phyloP scores from a whole-genome alignment of 345 rosid species.

The Jatropha curcas region DNA sequence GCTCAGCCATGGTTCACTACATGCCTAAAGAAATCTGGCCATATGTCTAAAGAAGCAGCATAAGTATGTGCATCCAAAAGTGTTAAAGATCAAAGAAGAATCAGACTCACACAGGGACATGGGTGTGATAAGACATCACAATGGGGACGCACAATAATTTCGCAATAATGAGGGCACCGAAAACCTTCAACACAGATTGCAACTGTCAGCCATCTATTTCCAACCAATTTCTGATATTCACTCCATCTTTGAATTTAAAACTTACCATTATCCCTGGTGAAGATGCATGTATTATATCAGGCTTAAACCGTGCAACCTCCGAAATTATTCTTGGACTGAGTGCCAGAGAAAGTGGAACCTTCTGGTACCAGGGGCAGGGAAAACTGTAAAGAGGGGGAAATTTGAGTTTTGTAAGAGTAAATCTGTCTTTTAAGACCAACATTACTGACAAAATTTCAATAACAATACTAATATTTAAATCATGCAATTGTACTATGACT shows the following conservation, averaged over 20 bases:
- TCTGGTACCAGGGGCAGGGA: conserved; percentile 92
- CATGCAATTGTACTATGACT: conserved; percentile 4
- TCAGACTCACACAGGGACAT: conserved; percentile 92
- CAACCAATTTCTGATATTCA: conserved; percentile 1
- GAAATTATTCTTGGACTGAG: conserved; percentile 98
- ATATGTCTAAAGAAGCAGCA: not conserved
- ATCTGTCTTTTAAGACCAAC: not conserved
- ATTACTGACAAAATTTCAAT: not conserved
- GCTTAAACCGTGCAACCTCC: conserved; percentile 91
- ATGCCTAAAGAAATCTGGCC: not conserved
- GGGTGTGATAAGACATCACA: conserved; percentile 99
- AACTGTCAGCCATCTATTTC: conserved; percentile 24
- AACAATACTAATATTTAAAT: not conserved
- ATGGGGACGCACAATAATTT: conserved; percentile 89
- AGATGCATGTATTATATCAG: conserved; percentile 98
- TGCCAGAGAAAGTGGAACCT: conserved; percentile 93
- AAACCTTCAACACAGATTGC: conserved; percentile 53
- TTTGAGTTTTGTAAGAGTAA: conserved; percentile 20
- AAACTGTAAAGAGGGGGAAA: conserved; percentile 51
- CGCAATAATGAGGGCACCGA: conserved; percentile 88
- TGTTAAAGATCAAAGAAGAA: conserved; percentile 6
- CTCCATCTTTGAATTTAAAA: not conserved
- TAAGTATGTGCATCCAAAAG: conserved; percentile 4
- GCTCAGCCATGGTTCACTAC: not conserved
- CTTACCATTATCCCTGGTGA: conserved; percentile 97